Percentiles rank a stretch among this genome's conserved stretches.
Conservation (phyloP, 2,329 filamentous ascomycete species). For the Colletotrichum cordylinicola region DNA sequence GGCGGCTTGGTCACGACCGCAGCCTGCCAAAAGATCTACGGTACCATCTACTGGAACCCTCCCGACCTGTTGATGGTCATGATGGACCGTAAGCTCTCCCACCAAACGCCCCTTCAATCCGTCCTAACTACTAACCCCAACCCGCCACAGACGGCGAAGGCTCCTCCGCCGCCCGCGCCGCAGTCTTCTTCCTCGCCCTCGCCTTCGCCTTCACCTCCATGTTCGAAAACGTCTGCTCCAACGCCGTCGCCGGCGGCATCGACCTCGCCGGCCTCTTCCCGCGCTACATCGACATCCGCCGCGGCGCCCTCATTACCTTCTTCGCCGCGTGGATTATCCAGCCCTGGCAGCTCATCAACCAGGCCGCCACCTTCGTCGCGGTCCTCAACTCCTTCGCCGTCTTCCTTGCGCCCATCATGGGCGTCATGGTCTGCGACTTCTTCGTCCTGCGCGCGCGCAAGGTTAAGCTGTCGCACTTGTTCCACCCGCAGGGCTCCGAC, state of each 20-base stretch:
- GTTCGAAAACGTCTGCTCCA: conserved; percentile 40
- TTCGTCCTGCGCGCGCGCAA: conserved; percentile 34
- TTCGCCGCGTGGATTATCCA: conserved; percentile 40
- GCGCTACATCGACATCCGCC: conserved; percentile 40
- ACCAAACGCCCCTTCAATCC: accelerated
- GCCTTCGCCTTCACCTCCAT: conserved; percentile 40
- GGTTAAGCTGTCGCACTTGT: conserved; percentile 41
- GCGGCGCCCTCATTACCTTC: conserved; percentile 40
- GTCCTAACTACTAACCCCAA: accelerated
- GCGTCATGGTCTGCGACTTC: conserved; percentile 43
- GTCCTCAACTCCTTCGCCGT: conserved; percentile 40
- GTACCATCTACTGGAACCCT: conserved; percentile 41
- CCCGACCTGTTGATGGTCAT: conserved; percentile 37
- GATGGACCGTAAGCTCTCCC: conserved; percentile 22
- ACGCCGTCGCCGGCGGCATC: conserved; percentile 43
- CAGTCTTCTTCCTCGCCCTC: conserved; percentile 41
- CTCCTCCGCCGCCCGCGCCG: conserved; percentile 38
- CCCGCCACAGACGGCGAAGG: conserved; percentile 29
- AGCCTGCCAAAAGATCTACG: conserved; percentile 40
- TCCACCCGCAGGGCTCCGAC: conserved; percentile 33
- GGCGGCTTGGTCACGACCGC: conserved; percentile 45
- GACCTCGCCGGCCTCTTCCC: conserved; percentile 43
- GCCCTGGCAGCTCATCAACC: conserved; percentile 42
- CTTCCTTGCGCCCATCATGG: conserved; percentile 44
- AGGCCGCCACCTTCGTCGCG: conserved; percentile 35